A percentile compares a stretch with the other conserved stretches of the same genome.
Conservation (phyloP, 208 protist genomes). For the Cochliopodium minus region DNA sequence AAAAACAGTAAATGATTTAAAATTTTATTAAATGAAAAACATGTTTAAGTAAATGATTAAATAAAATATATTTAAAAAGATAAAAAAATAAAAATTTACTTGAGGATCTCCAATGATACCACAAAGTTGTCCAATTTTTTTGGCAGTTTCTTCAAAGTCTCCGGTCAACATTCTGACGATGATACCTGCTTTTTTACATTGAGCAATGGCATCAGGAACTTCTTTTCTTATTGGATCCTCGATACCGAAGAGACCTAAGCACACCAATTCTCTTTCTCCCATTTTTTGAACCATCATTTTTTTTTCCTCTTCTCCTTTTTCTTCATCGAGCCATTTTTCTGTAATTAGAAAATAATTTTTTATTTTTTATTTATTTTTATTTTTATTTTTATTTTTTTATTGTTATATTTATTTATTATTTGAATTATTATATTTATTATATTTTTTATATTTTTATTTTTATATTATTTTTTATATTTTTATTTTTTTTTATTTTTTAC, state of each 20-base stretch:
- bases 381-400: not conserved
- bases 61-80: too few relatives aligned
- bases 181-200: conserved; percentile 68
- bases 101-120: conserved; percentile 46
- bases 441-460: not conserved
- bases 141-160: conserved; percentile 66
- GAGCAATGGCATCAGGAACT: conserved; percentile 55
- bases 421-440: not conserved
- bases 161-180: conserved; percentile 87
- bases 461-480: not conserved
- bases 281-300: not conserved
- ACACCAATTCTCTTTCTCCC: not conserved
- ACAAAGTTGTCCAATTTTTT: conserved; percentile 69
- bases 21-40: too few relatives aligned
- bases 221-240: conserved; percentile 77
- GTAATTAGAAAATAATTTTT: not conserved
- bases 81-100: not conserved
- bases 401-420: not conserved
- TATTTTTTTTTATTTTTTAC: not conserved
- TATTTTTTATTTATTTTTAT: not conserved
- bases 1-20: too few relatives aligned
- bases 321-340: not conserved
- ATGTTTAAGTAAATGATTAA: too few relatives aligned
- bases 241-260: conserved; percentile 22
- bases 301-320: not conserved